Evolutionary conservation across 106 monocot species (phyloP).

Genomic region (Gastrodia elata): DNA sequence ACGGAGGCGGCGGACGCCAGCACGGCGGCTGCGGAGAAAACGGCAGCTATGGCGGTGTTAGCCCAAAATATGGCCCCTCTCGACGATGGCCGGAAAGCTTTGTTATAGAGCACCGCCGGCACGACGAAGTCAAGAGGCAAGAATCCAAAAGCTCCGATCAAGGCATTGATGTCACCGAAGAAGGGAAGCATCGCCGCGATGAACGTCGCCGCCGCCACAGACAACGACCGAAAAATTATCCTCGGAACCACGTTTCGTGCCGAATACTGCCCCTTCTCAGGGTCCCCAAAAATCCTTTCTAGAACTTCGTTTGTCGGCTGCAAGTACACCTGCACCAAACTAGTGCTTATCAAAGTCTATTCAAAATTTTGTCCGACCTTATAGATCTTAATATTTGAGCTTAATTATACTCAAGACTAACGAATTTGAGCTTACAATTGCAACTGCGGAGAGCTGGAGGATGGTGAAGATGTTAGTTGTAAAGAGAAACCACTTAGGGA

Average conservation of each 20-base stretch:
- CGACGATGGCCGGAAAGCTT: conserved; percentile 61
- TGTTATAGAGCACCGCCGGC: conserved; percentile 64
- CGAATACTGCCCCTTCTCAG: conserved; percentile 48
- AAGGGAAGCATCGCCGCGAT: conserved; percentile 90
- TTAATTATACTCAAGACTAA: no score
- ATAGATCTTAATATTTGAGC: background rate
- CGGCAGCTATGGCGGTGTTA: conserved; percentile 36
- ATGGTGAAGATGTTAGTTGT: conserved; percentile 55
- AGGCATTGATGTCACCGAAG: conserved; percentile 83
- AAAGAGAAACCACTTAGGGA: conserved; percentile 59
- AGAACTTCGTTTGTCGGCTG: conserved; percentile 87
- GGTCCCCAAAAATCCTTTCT: conserved; percentile 60
- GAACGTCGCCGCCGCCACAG: conserved; percentile 41
- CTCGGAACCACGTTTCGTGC: conserved; percentile 63
- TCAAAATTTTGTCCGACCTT: background rate
- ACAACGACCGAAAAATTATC: conserved; percentile 49
- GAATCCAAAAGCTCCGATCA: conserved; percentile 84
- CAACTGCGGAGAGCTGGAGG: conserved; percentile 81
- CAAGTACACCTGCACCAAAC: conserved; percentile 54
- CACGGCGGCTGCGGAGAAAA: conserved; percentile 49
- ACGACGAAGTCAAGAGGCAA: conserved; percentile 82
- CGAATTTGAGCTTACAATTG: conserved; percentile 42
- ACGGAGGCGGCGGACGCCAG: conserved; percentile 35
- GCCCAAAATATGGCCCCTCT: conserved; percentile 61
- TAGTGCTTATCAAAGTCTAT: background rate